Evolutionary conservation across 208 protist species (phyloP).

Genomic region (Acanthamoeba culbertsoni): DNA sequence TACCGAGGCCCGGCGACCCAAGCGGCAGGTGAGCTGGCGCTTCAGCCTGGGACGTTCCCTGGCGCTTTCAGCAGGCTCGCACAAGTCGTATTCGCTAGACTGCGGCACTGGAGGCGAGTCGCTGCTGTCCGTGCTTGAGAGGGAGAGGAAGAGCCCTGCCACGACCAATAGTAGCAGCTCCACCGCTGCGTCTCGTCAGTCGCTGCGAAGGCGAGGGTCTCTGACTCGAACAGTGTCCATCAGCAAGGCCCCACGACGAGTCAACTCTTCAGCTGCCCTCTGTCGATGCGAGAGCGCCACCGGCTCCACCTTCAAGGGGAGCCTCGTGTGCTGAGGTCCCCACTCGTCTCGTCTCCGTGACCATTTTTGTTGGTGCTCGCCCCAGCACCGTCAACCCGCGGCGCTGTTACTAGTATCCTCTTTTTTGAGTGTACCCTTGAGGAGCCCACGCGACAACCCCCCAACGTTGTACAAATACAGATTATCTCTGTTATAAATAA

Average conservation of each 20-base stretch:
- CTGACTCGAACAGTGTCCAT: neutral
- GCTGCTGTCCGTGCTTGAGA: neutral
- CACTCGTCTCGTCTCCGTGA: no score
- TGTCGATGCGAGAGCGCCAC: neutral
- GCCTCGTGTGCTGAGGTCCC: constrained; percentile 1
- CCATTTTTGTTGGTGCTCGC: no score
- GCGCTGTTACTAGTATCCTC: no score
- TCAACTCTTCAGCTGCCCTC: neutral
- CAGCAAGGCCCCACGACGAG: neutral
- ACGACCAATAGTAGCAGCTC: neutral
- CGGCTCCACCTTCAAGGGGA: neutral
- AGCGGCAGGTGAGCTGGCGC: constrained; percentile 1
- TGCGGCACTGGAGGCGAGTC: neutral
- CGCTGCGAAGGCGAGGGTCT: no score
- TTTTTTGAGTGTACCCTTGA: no score
- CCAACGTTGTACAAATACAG: no score
- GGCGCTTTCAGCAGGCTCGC: neutral
- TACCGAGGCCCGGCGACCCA: neutral
- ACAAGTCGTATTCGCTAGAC: neutral
- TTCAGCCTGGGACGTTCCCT: neutral
- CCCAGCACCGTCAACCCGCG: no score
- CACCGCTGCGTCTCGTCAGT: neutral
- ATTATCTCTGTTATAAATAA: neutral
- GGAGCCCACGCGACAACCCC: no score
- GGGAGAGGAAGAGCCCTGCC: neutral